Conservation (phyloP, 306 rosid genomes). For the Fragaria nilgerrensis region DNA sequence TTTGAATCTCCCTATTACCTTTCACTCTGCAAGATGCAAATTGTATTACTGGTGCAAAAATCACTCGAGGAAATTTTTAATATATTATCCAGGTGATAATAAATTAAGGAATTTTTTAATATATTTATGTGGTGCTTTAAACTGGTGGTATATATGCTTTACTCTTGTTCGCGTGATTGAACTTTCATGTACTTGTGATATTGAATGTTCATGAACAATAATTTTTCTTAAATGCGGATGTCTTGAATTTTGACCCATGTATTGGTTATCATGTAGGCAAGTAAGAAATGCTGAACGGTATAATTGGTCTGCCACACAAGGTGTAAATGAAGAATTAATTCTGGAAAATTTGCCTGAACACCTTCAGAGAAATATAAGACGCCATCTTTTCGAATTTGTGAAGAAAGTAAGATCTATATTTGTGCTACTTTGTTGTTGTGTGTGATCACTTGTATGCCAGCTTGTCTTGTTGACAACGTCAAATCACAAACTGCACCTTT, state of each 20-base stretch:
- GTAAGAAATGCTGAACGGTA: conserved; percentile 72
- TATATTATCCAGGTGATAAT: not conserved
- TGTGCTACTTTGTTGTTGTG: not conserved
- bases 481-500: not conserved
- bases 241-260: not conserved
- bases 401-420: conserved; percentile 45
- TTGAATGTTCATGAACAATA: not conserved
- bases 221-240: not conserved
- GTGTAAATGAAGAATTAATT: conserved; percentile 79
- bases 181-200: not conserved
- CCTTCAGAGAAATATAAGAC: conserved; percentile 67
- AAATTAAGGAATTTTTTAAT: too few relatives aligned
- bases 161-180: not conserved
- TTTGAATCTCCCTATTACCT: too few relatives aligned
- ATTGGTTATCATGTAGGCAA: conserved; percentile 44
- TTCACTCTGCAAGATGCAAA: too few relatives aligned
- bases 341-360: conserved; percentile 82
- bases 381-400: conserved; percentile 61
- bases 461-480: not conserved
- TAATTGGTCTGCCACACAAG: conserved; percentile 83
- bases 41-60: too few relatives aligned
- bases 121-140: not conserved
- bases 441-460: not conserved
- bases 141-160: not conserved
- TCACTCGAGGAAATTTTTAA: too few relatives aligned